Evolutionary conservation across 2,329 filamentous ascomycete genomes (phyloP).

Genomic region (Cytospora schulzeri): DNA sequence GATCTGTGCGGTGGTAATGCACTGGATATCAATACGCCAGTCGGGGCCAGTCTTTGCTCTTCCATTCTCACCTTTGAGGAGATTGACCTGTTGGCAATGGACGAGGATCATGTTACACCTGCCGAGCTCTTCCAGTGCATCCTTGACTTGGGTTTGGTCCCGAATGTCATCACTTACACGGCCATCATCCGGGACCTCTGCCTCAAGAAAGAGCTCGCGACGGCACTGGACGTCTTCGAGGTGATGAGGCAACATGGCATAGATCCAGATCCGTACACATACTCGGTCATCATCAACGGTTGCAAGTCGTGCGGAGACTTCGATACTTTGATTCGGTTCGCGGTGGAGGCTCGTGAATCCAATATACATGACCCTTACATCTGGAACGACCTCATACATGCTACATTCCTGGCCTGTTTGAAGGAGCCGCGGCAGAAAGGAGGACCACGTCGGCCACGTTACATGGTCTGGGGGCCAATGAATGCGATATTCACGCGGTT

Average conservation of each 20-base stretch:
- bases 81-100: constrained; percentile 32
- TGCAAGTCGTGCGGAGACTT: constrained; percentile 62
- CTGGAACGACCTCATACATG: constrained; percentile 55
- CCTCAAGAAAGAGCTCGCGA: constrained; percentile 61
- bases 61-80: constrained; percentile 52
- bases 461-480: constrained; percentile 48
- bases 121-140: constrained; percentile 58
- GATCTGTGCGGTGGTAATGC: constrained; percentile 37
- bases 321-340: constrained; percentile 55
- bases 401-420: constrained; percentile 49
- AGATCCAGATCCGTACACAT: constrained; percentile 66
- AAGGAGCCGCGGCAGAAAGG: constrained; percentile 41
- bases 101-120: constrained; percentile 46
- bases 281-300: constrained; percentile 69
- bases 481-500: constrained; percentile 51
- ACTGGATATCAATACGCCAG: constrained; percentile 49
- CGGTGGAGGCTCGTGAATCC: constrained; percentile 53
- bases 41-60: constrained; percentile 59
- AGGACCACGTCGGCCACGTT: constrained; percentile 17
- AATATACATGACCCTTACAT: constrained; percentile 51
- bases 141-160: constrained; percentile 60
- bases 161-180: constrained; percentile 66
- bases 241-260: constrained; percentile 62
- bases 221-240: constrained; percentile 66
- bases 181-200: constrained; percentile 73